These are phyloP conservation scores for Metschnikowia baotianmanensis DNA, from an alignment of 805 yeast genomes.

Conservation along the genomic window DNA sequence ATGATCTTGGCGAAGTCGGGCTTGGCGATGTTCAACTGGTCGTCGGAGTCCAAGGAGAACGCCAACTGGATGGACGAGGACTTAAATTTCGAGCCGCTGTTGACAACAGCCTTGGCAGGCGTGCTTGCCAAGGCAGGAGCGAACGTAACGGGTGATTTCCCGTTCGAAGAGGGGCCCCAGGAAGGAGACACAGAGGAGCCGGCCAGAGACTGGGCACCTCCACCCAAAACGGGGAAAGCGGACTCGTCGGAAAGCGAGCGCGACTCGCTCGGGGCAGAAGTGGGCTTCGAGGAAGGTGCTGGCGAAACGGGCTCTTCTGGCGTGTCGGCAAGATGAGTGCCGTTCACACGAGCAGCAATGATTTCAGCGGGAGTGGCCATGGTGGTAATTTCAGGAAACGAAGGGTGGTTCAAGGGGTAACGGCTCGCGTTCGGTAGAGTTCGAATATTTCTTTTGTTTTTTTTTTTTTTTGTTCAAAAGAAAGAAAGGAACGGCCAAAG, in stretches of 20 bases:
- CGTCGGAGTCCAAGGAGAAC: constrained; percentile 67
- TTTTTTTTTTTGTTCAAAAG: neutral
- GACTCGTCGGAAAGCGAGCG: constrained; percentile 50
- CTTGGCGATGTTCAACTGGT: constrained; percentile 60
- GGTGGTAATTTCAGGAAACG: constrained; percentile 6
- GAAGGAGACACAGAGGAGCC: constrained; percentile 27
- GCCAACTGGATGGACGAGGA: constrained; percentile 72
- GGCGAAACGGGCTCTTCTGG: constrained; percentile 12
- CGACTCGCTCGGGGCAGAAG: constrained; percentile 10
- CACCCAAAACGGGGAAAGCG: constrained; percentile 68
- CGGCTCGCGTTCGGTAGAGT: constrained; percentile 1
- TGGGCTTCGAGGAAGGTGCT: constrained; percentile 1
- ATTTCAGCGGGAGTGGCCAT: constrained; percentile 50
- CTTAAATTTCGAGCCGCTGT: constrained; percentile 32
- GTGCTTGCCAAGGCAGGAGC: constrained; percentile 18
- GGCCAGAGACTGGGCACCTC: constrained; percentile 23
- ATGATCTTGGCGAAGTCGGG: constrained; percentile 69
- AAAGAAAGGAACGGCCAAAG: too few species aligned
- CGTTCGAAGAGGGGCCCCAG: constrained; percentile 41
- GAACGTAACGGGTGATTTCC: constrained; percentile 22
- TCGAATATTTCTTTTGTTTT: neutral
- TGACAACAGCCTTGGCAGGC: constrained; percentile 4
- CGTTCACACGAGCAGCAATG: constrained; percentile 44
- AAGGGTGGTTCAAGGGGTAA: constrained; percentile 4
- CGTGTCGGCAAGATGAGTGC: constrained; percentile 22